Evolutionary conservation across 2,329 filamentous ascomycete genomes (phyloP).

Genomic region (Talaromyces sp.): DNA sequence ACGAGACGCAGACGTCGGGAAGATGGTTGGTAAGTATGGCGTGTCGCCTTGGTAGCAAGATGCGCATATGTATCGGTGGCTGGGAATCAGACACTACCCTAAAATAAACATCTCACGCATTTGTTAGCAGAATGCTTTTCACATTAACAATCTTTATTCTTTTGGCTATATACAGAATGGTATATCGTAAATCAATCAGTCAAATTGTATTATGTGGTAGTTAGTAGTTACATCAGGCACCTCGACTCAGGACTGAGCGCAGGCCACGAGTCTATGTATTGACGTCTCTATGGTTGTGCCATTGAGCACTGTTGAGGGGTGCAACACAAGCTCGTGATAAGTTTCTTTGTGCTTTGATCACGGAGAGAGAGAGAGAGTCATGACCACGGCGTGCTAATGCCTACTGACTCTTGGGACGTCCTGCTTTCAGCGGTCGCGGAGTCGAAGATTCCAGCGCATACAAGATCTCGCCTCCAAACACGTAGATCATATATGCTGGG

Average conservation of each 20-base stretch:
- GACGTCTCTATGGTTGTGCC: not conserved
- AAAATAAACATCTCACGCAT: not conserved
- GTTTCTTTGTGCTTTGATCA: not conserved
- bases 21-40: constrained; percentile 29
- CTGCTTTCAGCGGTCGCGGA: constrained; percentile 25
- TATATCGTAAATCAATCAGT: not conserved
- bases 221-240: too few species aligned
- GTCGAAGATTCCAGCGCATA: constrained; percentile 48
- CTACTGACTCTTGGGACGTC: constrained; percentile 28
- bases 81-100: not conserved
- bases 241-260: not conserved
- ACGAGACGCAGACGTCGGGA: constrained; percentile 42
- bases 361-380: not conserved
- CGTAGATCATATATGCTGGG: constrained; percentile 59
- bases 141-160: not conserved
- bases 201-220: not conserved
- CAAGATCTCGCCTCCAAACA: constrained; percentile 60
- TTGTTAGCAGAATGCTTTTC: not conserved
- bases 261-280: not conserved
- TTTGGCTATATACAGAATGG: not conserved
- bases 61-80: not conserved
- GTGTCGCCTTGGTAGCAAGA: constrained; percentile 15
- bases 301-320: not conserved
- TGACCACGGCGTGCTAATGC: not conserved
- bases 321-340: not conserved